These are phyloP conservation scores for Aspergillus glaucus DNA, from an alignment of 2,329 filamentous ascomycete genomes.

Conservation along the genomic window DNA sequence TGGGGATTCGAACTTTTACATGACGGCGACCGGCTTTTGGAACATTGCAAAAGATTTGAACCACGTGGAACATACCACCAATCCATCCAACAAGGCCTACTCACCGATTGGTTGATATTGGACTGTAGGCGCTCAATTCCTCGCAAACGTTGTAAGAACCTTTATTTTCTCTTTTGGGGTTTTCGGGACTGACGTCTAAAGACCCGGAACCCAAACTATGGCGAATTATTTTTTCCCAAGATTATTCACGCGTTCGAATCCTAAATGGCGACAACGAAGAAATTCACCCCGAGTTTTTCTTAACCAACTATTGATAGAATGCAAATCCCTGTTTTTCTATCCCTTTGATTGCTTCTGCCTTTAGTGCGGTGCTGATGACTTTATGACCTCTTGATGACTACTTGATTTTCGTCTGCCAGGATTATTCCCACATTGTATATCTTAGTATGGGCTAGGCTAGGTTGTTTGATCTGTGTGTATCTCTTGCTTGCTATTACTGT, in stretches of 20 bases:
- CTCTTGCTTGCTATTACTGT: not conserved
- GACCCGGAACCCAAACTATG: not conserved
- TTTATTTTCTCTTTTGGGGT: not conserved
- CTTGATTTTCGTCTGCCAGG: not conserved
- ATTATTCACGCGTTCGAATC: not conserved
- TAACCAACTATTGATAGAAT: not conserved
- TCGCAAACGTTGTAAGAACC: conserved; percentile 5
- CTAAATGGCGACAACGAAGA: not conserved
- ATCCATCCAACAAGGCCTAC: conserved; percentile 7
- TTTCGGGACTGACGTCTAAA: not conserved
- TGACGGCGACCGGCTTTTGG: conserved; percentile 10
- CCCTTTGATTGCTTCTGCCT: not conserved
- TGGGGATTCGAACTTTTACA: conserved; percentile 16
- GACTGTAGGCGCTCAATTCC: conserved; percentile 9
- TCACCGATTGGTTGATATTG: conserved; percentile 13
- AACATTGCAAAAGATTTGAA: conserved; percentile 11
- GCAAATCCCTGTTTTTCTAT: not conserved
- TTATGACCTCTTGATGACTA: not conserved
- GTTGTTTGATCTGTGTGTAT: not conserved
- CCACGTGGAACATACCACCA: conserved; percentile 4
- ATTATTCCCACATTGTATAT: too few species aligned
- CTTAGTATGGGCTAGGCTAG: not conserved
- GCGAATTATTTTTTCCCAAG: not conserved
- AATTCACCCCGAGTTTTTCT: not conserved
- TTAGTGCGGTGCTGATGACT: not conserved